Evolutionary conservation across 2,329 filamentous ascomycete species (phyloP).

Genomic region (Dactylellina sp.): DNA sequence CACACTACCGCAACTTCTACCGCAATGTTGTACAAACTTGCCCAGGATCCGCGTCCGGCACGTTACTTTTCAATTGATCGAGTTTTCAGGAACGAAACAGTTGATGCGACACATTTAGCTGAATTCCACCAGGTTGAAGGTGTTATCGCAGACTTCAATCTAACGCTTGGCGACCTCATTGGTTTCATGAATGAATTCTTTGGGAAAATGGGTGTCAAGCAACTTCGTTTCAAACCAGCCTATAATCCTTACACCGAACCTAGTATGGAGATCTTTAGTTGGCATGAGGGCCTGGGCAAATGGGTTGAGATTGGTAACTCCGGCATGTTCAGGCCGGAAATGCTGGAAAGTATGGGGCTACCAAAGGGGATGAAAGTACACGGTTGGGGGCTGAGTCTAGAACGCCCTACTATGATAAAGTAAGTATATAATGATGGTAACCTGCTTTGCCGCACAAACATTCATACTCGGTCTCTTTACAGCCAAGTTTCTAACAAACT

Average conservation of each 20-base stretch:
- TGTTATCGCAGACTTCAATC: slow-evolving; percentile 94
- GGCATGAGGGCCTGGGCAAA: slow-evolving; percentile 87
- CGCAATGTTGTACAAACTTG: slow-evolving; percentile 89
- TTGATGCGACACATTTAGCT: slow-evolving; percentile 94
- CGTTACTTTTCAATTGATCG: slow-evolving; percentile 98
- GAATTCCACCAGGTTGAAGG: slow-evolving; percentile 99
- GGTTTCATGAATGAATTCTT: slow-evolving; percentile 97
- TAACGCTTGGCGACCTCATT: slow-evolving; percentile 92
- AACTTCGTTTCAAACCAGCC: slow-evolving; percentile 94
- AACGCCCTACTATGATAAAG: slow-evolving; percentile 98
- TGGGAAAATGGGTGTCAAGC: slow-evolving; percentile 88
- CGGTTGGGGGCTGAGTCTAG: slow-evolving; percentile 90
- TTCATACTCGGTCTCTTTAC: slow-evolving; percentile 2
- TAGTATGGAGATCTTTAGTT: slow-evolving; percentile 97
- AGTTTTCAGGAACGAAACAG: slow-evolving; percentile 97
- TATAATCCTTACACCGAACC: slow-evolving; percentile 97
- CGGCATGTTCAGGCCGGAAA: slow-evolving; percentile 98
- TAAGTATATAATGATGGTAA: slow-evolving; percentile 66
- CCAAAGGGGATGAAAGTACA: slow-evolving; percentile 93
- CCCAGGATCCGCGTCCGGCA: slow-evolving; percentile 83
- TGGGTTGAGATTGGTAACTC: slow-evolving; percentile 98
- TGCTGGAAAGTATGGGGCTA: slow-evolving; percentile 93
- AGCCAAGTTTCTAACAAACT: slow-evolving; percentile 14
- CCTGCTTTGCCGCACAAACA: slow-evolving; percentile 5
- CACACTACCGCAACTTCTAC: slow-evolving; percentile 95